Conservation (phyloP, 768 basidiomycete species). For the Lyophyllum semitale region DNA sequence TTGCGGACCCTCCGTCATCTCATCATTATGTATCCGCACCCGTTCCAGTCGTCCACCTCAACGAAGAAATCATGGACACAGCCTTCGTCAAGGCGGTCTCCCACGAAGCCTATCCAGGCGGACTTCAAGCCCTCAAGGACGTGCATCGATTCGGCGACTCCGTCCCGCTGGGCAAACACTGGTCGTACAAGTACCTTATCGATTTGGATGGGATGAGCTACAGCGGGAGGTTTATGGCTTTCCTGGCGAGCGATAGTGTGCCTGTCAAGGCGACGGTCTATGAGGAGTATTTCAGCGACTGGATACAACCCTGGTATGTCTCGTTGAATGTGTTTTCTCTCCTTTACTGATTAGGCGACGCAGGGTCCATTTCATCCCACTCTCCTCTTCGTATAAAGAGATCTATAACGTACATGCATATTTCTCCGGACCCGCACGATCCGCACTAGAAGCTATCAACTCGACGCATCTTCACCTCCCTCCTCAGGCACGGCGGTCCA, state of each 20-base stretch:
- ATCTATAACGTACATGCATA: slow-evolving; percentile 93
- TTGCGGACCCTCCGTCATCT: slow-evolving; percentile 62
- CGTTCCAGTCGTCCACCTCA: slow-evolving; percentile 63
- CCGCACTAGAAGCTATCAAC: slow-evolving; percentile 57
- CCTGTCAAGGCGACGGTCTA: slow-evolving; percentile 92
- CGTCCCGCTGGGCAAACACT: slow-evolving; percentile 82
- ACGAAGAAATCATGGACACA: slow-evolving; percentile 82
- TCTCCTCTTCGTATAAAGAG: slow-evolving; percentile 85
- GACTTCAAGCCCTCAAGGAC: slow-evolving; percentile 55
- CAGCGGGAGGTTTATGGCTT: slow-evolving; percentile 84
- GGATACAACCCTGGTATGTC: slow-evolving; percentile 83
- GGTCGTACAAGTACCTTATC: slow-evolving; percentile 91
- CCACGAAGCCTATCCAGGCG: slow-evolving; percentile 72
- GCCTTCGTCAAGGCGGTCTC: slow-evolving; percentile 83
- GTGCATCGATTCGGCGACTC: slow-evolving; percentile 57
- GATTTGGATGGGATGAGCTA: slow-evolving; percentile 97
- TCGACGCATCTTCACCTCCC: slow-evolving; percentile 40
- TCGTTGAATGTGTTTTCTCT: neutral
- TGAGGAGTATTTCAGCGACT: slow-evolving; percentile 86
- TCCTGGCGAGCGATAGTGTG: slow-evolving; percentile 84
- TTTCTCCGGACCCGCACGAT: slow-evolving; percentile 81
- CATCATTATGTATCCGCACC: slow-evolving; percentile 62
- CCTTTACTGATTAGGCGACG: slow-evolving; percentile 1
- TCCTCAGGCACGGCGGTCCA: slow-evolving; percentile 33
- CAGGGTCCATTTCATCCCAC: slow-evolving; percentile 94